Evolutionary conservation across 1,284 basidiomycete genomes (phyloP).

Genomic region (Apiotrichum porosum): DNA sequence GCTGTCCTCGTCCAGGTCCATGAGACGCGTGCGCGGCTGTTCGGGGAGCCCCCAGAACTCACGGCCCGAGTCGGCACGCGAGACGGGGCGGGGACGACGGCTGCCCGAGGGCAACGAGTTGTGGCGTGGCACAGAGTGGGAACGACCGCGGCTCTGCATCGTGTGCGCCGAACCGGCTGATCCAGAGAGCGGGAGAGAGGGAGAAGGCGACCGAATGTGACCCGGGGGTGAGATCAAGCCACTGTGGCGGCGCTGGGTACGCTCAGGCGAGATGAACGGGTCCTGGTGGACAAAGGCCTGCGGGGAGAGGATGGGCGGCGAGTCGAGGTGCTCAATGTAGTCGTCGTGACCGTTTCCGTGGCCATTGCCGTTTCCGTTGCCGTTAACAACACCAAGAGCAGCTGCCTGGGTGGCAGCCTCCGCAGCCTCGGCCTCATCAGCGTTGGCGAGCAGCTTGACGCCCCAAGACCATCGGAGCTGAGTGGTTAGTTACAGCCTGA

Average conservation of each 20-base stretch:
- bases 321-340: neutral
- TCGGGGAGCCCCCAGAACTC: slow-evolving; percentile 49
- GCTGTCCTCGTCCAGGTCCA: slow-evolving; percentile 31
- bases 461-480: slow-evolving; percentile 88
- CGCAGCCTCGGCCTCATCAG: slow-evolving; percentile 54
- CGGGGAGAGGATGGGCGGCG: slow-evolving; percentile 24
- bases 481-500: neutral
- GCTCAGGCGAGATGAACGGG: slow-evolving; percentile 29
- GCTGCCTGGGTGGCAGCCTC: neutral
- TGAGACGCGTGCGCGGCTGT: slow-evolving; percentile 20
- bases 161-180: neutral
- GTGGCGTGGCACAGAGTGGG: slow-evolving; percentile 22
- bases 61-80: slow-evolving; percentile 41
- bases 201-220: slow-evolving; percentile 17
- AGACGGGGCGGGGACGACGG: slow-evolving; percentile 1
- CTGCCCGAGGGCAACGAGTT: slow-evolving; percentile 2
- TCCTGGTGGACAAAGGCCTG: slow-evolving; percentile 29
- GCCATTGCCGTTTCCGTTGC: neutral
- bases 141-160: slow-evolving; percentile 12
- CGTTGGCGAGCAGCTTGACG: slow-evolving; percentile 67
- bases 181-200: slow-evolving; percentile 36
- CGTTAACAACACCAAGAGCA: neutral
- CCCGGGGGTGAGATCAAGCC: too few relatives aligned
- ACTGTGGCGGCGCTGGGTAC: neutral
- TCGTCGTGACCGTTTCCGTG: neutral